Base-by-base conservation (phyloP, 768 basidiomycete species). In the Tylopilus rubrobrunneus region DNA sequence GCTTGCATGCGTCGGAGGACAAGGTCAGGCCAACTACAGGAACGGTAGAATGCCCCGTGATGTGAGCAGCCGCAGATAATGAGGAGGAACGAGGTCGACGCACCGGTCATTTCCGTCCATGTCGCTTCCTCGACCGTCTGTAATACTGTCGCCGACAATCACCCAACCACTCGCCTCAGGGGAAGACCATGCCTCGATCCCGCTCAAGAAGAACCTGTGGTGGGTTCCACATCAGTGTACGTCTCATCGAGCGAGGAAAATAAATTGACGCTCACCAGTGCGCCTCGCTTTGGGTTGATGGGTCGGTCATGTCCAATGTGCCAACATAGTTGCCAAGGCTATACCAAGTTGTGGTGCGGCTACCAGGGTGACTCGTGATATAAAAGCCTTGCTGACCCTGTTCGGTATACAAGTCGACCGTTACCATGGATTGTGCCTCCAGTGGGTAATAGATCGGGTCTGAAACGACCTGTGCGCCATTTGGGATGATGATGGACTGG, bases 271-370 rank as follows among this genome's bases (percentile, higher is more conserved):
- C 34, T 34, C 14, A 34, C 34, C 34, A 34, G 34, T 34, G 34
- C 14, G 12, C 34, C 14, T 34, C 12, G 34, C 14, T 34, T 34
- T 34, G 34, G 5, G 34, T 34, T 12, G 34, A 34, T 14, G 34
- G 12, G 12, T 39, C 44, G 9, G 37, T 28, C 49, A 78, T 53
- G 31, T 48, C 42, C n/a, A 28, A 31, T 25, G 46, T 46, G 15
- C 52, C 40, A 15, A 53, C 46, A 29, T 53, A 48, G 40, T 52
- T 47, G 11, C 51, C 51, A 25, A 48, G 39, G 44, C 51, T 40
- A 31, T 34, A 34, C 34, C 51, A 46, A 9, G 28, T 52, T 4
- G 51, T 52, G 44, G 44, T 52, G 7, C 36, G 44, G 19, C 51
- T 46, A 17, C 45, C 28, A 29, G 37, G 51, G 17, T 52, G 51